These are phyloP conservation scores for Malassezia japonica DNA, from an alignment of 1,284 basidiomycete species.

Conservation along the genomic window DNA sequence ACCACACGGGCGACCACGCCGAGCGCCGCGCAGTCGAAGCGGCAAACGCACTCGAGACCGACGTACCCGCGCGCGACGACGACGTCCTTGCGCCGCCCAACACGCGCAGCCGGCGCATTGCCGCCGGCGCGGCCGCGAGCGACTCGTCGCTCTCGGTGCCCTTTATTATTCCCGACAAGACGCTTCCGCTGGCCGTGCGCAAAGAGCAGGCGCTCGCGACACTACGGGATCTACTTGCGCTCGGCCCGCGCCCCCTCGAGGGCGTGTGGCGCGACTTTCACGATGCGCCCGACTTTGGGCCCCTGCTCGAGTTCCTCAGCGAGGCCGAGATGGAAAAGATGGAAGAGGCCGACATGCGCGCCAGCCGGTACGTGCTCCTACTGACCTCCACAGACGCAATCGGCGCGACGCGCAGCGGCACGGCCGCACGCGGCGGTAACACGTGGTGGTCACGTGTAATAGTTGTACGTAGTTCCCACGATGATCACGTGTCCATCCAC, in stretches of 20 bases:
- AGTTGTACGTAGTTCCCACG: constrained; percentile 10
- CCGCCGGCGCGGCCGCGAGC: neutral
- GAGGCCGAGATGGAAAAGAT: constrained; percentile 75
- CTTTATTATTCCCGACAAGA: constrained; percentile 53
- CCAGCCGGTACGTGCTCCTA: constrained; percentile 17
- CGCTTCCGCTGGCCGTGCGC: constrained; percentile 14
- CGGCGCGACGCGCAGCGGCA: constrained; percentile 26
- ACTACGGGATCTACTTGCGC: constrained; percentile 29
- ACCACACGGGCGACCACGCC: constrained; percentile 13
- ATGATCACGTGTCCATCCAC: constrained; percentile 9
- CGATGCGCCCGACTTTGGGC: constrained; percentile 81
- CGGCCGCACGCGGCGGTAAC: constrained; percentile 9
- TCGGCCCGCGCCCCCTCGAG: constrained; percentile 67
- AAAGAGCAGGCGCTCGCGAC: constrained; percentile 44
- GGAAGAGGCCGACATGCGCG: constrained; percentile 33
- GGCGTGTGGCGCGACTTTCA: constrained; percentile 92
- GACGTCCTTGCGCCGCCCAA: constrained; percentile 12
- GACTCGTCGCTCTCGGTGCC: constrained; percentile 4
- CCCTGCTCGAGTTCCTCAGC: constrained; percentile 73
- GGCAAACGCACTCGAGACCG: constrained; percentile 3
- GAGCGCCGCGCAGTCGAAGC: constrained; percentile 18
- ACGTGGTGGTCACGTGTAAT: constrained; percentile 14
- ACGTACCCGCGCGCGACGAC: neutral
- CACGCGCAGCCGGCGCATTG: constrained; percentile 15
- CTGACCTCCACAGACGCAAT: constrained; percentile 20